Evolutionary conservation across 495 filamentous ascomycete species (phyloP).

Genomic region (Mycothermus thermophilus): DNA sequence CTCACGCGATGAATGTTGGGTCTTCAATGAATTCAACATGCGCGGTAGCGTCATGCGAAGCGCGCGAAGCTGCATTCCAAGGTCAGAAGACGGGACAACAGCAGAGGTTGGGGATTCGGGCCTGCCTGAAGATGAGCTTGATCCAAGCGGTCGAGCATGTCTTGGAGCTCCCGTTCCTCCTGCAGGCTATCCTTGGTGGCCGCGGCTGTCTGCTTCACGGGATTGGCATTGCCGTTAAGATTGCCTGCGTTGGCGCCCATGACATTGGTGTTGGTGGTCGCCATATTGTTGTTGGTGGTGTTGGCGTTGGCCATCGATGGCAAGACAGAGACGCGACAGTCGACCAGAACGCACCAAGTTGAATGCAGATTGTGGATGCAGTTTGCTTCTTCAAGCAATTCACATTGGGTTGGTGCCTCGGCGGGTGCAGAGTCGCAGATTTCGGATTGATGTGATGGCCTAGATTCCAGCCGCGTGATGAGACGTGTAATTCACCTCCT

Average conservation of each 20-base stretch:
- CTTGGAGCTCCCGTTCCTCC: slow-evolving; percentile 25
- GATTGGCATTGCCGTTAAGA: no score
- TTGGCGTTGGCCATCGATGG: not conserved
- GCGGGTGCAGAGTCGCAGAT: no score
- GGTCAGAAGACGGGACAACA: slow-evolving; percentile 9
- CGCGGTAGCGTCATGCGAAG: slow-evolving; percentile 32
- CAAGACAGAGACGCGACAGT: not conserved
- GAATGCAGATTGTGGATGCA: no score
- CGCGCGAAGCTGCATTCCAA: slow-evolving; percentile 22
- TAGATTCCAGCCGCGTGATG: no score
- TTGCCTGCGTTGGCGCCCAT: no score
- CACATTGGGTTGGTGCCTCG: no score
- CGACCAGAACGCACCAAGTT: no score
- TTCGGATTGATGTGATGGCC: no score
- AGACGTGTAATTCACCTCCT: no score
- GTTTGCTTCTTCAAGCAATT: no score
- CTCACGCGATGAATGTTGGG: slow-evolving; percentile 26
- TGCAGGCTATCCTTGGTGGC: slow-evolving; percentile 8
- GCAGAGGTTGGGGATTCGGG: not conserved
- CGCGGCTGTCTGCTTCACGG: no score
- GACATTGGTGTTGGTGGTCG: slow-evolving; percentile 17
- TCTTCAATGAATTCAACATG: slow-evolving; percentile 30
- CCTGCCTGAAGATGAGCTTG: slow-evolving; percentile 31
- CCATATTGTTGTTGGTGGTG: not conserved
- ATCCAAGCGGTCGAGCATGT: slow-evolving; percentile 24